Base-by-base conservation (phyloP, 352 stramenopile genomes). In the Pythium oligandrum region DNA sequence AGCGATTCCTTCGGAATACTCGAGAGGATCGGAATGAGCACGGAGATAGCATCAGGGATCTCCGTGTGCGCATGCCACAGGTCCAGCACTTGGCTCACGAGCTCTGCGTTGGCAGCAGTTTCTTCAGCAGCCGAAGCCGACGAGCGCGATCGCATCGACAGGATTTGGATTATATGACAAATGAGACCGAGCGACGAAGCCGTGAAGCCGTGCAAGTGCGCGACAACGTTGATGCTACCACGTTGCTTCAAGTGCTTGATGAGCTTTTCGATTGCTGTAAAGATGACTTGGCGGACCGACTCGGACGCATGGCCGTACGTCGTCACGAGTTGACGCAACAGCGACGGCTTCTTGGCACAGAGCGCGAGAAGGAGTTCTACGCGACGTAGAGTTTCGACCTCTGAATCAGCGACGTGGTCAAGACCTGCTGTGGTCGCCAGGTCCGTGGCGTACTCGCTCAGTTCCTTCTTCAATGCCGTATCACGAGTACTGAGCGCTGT, bases 231-330 rank as follows among this genome's bases (percentile, higher is more conserved):
- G 35, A 66, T 59, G 45, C 65, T 77, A 43, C 78, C 77, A 38
- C 70, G 75, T 57, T 86, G 77, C 63, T 87, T 88, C 5, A 90
- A 66, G 63, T 89, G 78, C 64, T 88, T 89, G 61, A 93, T 93
- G 34, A 93, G 73, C 60, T 93, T 93, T 57, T 93, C 82, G 67
- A 89, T 82, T 6, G 80, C 78, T 40, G 75, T 68, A 59, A 90
- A 86, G 44, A 89, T 64, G 30, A 84, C 74, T 57, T 87, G 75
- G 10, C 81, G 82, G 26, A 79, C 79, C n/a, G 72, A 39, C 47
- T 88, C 79, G 11, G 64, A 72, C 59, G 82, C 68, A 32, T 71
- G 68, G 36, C 68, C 75, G 48, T 93, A 93, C 26, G 78, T 70
- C 9, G 66, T 50, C 32, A 93, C 71, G 30, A 93, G 53, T 5